Conservation (phyloP, 306 rosid species). For the Glycine soja region DNA sequence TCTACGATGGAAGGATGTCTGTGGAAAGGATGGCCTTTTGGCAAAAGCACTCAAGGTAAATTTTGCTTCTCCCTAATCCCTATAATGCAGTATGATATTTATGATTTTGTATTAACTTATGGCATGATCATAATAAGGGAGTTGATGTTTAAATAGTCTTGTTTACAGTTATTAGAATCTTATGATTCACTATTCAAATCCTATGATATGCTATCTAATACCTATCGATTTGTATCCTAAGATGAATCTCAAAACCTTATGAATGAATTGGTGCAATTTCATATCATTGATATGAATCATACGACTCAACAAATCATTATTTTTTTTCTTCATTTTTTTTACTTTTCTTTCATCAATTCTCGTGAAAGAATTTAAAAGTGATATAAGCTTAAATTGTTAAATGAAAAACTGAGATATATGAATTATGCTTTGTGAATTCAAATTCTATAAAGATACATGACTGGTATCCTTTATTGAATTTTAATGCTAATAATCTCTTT, state of each 20-base stretch:
- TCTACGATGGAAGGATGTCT: slow-evolving; percentile 81
- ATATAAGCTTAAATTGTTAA: too few species aligned
- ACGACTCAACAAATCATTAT: neutral
- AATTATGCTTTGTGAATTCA: neutral
- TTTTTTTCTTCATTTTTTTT: neutral
- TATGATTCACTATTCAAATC: neutral
- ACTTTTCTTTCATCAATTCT: neutral
- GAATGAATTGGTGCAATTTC: neutral
- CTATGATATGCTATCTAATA: neutral
- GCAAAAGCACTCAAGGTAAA: slow-evolving; percentile 86
- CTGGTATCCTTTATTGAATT: slow-evolving; percentile 21
- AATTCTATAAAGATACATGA: slow-evolving; percentile 14
- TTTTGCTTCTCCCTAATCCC: slow-evolving; percentile 46
- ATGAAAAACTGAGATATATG: neutral
- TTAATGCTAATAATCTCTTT: slow-evolving; percentile 22
- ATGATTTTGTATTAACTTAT: slow-evolving; percentile 29
- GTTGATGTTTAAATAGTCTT: slow-evolving; percentile 18
- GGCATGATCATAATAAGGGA: slow-evolving; percentile 19
- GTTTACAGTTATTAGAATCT: neutral
- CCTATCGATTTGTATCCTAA: neutral
- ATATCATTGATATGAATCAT: neutral
- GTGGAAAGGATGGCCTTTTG: slow-evolving; percentile 90
- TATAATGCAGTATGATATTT: slow-evolving; percentile 17
- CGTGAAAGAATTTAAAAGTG: too few species aligned
- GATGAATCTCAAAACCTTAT: neutral